Evolutionary conservation across 345 rosid species (phyloP), one percentile per base, ranked within the genome.

Genomic region (Anastatica hierochuntica): DNA sequence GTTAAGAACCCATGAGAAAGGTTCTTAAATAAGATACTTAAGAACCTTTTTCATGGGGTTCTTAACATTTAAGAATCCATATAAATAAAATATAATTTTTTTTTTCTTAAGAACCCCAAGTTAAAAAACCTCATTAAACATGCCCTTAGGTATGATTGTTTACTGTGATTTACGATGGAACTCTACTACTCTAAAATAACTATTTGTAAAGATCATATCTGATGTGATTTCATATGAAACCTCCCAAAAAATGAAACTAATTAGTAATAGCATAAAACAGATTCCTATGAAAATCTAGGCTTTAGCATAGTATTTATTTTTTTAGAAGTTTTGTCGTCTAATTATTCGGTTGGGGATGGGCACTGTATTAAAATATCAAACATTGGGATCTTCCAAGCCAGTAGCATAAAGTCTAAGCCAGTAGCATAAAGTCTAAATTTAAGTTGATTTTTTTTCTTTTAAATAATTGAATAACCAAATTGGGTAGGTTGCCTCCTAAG

Each of bases 401-500:
- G 37, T 45, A 11, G 27, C 55, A 46, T 10, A 38, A 16, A 42
- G 7, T 29, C 8, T 4, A 29, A 29, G 6, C 3, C 3, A 24
- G 6, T 3, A 24, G 6, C 27, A 23, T n/a, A n/a, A n/a, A 23
- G 3, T 60, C 6, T 37, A 16, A 26, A 44, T 50, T 34, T 31
- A 37, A 10, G 16, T 40, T 20, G 9, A 40, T 13, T 12, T 11
- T 27, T 14, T 9, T 23, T n/a, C n/a, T n/a, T n/a, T n/a, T n/a
- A 12, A 29, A 31, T 48, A 24, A 26, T 46, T 57, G 8, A 49
- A 43, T 49, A 17, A 5, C 53, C 16, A 58, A 14, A 44, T 15
- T 64, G 63, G 81, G 80, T 72, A 58, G 79, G 86, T 70, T 82
- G 90, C 86, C 83, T 79, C 88, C 90, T 70, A 64, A 74, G 84